Evolutionary conservation across 225 moss, liverwort and hornwort species (phyloP).

Genomic region (Marchantia polymorpha): DNA sequence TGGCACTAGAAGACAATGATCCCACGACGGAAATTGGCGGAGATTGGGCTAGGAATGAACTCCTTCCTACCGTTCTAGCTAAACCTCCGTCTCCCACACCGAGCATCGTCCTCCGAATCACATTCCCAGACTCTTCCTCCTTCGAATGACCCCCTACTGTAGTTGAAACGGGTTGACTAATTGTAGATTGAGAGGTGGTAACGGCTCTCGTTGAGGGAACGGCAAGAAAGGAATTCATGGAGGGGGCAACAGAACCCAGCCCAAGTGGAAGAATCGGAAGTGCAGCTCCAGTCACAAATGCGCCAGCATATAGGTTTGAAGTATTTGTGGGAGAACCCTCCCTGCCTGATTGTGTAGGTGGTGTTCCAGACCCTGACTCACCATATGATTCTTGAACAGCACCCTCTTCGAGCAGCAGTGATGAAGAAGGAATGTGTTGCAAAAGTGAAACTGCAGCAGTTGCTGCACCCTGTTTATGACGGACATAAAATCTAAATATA

Average conservation of each 20-base stretch:
- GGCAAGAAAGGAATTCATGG: constrained; percentile 16
- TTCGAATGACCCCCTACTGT: constrained; percentile 50
- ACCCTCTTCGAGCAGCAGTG: constrained; percentile 25
- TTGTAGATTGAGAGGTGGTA: constrained; percentile 43
- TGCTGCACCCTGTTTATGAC: constrained; percentile 34
- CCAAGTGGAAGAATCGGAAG: constrained; percentile 17
- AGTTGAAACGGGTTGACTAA: constrained; percentile 32
- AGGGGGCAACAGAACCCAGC: constrained; percentile 13
- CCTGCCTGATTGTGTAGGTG: constrained; percentile 15
- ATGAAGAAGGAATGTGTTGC: constrained; percentile 7
- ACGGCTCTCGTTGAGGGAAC: constrained; percentile 16
- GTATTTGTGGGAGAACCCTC: constrained; percentile 19
- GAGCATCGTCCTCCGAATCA: constrained; percentile 46
- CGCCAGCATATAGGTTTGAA: constrained; percentile 13
- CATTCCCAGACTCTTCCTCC: constrained; percentile 51
- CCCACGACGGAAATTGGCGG: constrained; percentile 42
- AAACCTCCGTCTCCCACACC: constrained; percentile 38
- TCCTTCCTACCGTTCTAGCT: constrained; percentile 20
- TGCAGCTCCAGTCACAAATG: constrained; percentile 7
- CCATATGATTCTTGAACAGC: constrained; percentile 18
- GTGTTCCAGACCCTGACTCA: constrained; percentile 25
- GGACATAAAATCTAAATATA: constrained; percentile 20
- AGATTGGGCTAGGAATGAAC: constrained; percentile 39
- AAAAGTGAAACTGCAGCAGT: constrained; percentile 25
- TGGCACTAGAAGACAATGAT: constrained; percentile 11